Conservation (phyloP, 2,329 filamentous ascomycete species). For the Apiospora malaysiana region DNA sequence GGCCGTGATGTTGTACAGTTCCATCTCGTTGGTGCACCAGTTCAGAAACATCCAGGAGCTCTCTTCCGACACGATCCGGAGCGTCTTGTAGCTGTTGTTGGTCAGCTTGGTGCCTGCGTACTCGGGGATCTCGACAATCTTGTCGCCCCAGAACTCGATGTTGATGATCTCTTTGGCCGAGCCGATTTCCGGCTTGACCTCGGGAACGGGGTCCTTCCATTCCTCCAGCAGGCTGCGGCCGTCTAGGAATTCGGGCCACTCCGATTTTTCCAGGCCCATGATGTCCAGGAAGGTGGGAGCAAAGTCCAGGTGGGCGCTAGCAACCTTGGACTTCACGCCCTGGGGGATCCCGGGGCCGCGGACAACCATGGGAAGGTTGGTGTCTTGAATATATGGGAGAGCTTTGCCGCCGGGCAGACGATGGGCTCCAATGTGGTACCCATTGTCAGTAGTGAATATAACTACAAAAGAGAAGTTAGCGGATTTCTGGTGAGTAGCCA, state of each 20-base stretch:
- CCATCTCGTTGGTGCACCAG: slow-evolving; percentile 64
- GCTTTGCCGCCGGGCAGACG: slow-evolving; percentile 52
- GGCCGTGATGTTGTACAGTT: slow-evolving; percentile 56
- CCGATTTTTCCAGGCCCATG: slow-evolving; percentile 24
- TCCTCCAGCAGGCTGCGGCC: slow-evolving; percentile 38
- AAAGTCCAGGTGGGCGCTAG: slow-evolving; percentile 53
- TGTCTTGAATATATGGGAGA: slow-evolving; percentile 53
- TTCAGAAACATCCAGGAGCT: slow-evolving; percentile 54
- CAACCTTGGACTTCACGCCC: slow-evolving; percentile 39
- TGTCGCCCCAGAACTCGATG: slow-evolving; percentile 48
- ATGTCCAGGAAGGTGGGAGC: slow-evolving; percentile 50
- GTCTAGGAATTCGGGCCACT: slow-evolving; percentile 28
- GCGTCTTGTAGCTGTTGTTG: slow-evolving; percentile 61
- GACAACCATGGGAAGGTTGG: slow-evolving; percentile 52
- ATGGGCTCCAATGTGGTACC: slow-evolving; percentile 55
- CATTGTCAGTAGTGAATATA: slow-evolving; percentile 54
- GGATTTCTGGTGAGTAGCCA: too few relatives aligned
- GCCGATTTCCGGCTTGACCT: slow-evolving; percentile 32
- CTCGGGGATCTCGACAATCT: slow-evolving; percentile 26
- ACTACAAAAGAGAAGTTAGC: fast-evolving
- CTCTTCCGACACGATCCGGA: slow-evolving; percentile 51
- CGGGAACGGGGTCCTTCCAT: slow-evolving; percentile 44
- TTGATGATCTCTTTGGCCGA: slow-evolving; percentile 45
- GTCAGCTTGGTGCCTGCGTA: slow-evolving; percentile 8
- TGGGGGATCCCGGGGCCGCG: slow-evolving; percentile 49